Evolutionary conservation across 2,329 filamentous ascomycete species (phyloP).

Genomic region (Exophiala dermatitidis): DNA sequence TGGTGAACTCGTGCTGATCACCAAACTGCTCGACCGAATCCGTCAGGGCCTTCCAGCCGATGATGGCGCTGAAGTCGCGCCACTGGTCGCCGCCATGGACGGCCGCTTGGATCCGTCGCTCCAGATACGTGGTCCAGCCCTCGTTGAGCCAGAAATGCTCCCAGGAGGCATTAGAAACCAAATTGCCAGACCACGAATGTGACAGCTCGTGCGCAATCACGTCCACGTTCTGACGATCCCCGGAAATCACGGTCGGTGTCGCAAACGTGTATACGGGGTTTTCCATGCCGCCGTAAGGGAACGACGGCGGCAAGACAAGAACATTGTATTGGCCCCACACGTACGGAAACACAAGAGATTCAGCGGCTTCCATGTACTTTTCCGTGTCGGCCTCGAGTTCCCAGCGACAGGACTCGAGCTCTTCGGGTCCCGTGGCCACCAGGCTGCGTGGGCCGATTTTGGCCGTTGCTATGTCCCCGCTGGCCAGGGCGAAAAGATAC

Average conservation of each 20-base stretch:
- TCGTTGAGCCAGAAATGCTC: slow-evolving; percentile 57
- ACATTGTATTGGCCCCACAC: slow-evolving; percentile 95
- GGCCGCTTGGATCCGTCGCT: slow-evolving; percentile 70
- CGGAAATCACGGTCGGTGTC: slow-evolving; percentile 87
- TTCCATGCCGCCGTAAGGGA: slow-evolving; percentile 86
- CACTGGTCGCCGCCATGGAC: slow-evolving; percentile 71
- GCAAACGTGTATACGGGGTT: slow-evolving; percentile 94
- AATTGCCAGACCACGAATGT: slow-evolving; percentile 81
- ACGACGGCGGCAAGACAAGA: slow-evolving; percentile 79
- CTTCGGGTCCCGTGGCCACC: slow-evolving; percentile 82
- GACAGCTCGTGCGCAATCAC: slow-evolving; percentile 83
- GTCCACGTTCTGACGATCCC: slow-evolving; percentile 84
- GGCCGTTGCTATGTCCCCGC: slow-evolving; percentile 72
- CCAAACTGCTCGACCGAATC: slow-evolving; percentile 75
- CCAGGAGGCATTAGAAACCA: slow-evolving; percentile 49
- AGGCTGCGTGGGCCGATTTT: slow-evolving; percentile 76
- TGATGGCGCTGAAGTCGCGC: slow-evolving; percentile 90
- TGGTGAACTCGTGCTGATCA: slow-evolving; percentile 83
- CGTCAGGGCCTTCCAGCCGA: slow-evolving; percentile 85
- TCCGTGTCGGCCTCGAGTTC: slow-evolving; percentile 89
- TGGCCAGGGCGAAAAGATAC: slow-evolving; percentile 88
- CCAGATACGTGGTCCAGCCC: slow-evolving; percentile 92
- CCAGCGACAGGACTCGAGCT: slow-evolving; percentile 75
- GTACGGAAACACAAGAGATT: slow-evolving; percentile 76
- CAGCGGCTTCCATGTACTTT: slow-evolving; percentile 80